Base-by-base conservation (phyloP, 345 rosid genomes). In the Linum usitatissimum region DNA sequence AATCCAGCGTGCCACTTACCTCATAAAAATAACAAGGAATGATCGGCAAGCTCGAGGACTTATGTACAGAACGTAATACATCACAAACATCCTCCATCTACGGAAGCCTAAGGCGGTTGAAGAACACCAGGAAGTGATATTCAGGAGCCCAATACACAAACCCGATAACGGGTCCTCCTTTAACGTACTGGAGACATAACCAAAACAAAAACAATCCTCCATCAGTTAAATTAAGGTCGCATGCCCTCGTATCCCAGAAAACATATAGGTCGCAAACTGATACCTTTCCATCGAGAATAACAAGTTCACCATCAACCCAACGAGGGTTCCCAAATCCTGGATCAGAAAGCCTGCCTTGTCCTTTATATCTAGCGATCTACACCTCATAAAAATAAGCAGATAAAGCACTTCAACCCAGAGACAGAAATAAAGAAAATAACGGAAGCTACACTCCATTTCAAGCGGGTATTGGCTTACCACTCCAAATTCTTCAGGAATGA, bases 221-320 rank as follows among this genome's bases (percentile, higher is more conserved):
- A 5, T 45, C 51, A 45, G 17, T 45, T 45, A 45, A 45, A 45
- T 45, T 45, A 45, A 45, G 17, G 51, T 12, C 17, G 51, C 51
- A 45, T 45, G 51, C 51, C 51, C 51, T 15, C 10, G 14, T 9
- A 9, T 4, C 3, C 13, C 18, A 55, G 21, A 9, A 6, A 3
- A 12, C 10, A 55, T 19, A 28, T 9, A 18, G 4, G 30, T 28
- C 3, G 28, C 12, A 28, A 60, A 48, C 3, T 9, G 9, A 39
- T 57, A 92, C 98, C 98, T 92, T 92, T 70, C 98, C 97, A 53
- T 89, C 96, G 45, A 89, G 84, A 78, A 92, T 81, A 69, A 92
- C 91, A 69, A 92, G 90, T 83, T 92, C 96, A 23, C 98, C 98
- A 28, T 92, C 96, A 74, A 92, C 97, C 98, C 98, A 92, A 74